A percentile compares a stretch with the other conserved stretches of the same genome.
phyloP scores from a whole-genome alignment of 257 asterid genomes.

The Coffea canephora region DNA sequence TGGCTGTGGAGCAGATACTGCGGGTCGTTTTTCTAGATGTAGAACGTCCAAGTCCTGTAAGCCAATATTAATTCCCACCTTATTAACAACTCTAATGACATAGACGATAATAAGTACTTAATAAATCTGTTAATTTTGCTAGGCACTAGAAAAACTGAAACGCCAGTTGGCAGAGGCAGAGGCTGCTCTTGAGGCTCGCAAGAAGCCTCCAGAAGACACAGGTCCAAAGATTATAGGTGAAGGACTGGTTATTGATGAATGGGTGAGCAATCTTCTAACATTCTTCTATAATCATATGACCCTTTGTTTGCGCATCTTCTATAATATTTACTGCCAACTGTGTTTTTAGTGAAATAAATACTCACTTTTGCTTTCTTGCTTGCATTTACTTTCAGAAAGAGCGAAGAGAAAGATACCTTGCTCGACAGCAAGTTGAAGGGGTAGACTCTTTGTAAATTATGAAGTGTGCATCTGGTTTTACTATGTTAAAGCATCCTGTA shows the following conservation, averaged over 20 bases:
- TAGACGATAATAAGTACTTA: not conserved
- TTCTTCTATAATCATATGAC: not conserved
- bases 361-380: not conserved
- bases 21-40: constrained; percentile 80
- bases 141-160: constrained; percentile 79
- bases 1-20: constrained; percentile 84
- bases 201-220: constrained; percentile 71
- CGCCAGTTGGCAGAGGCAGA: constrained; percentile 84
- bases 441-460: constrained; percentile 56
- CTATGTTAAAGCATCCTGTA: not conserved
- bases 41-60: constrained; percentile 77
- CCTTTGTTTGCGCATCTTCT: not conserved
- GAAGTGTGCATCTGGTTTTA: not conserved
- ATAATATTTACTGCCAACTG: not conserved
- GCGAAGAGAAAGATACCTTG: constrained; percentile 93
- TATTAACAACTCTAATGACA: not conserved
- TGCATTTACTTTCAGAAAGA: constrained; percentile 56
- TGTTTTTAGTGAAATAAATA: not conserved
- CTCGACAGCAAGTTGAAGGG: constrained; percentile 85
- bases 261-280: constrained; percentile 52
- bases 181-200: constrained; percentile 77
- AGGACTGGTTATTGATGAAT: constrained; percentile 92
- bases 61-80: constrained; percentile 22
- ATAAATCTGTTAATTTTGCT: constrained; percentile 8
- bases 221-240: constrained; percentile 79